phyloP scores from a whole-genome alignment of 2,329 filamentous ascomycete genomes.

The Eutypa lata region DNA sequence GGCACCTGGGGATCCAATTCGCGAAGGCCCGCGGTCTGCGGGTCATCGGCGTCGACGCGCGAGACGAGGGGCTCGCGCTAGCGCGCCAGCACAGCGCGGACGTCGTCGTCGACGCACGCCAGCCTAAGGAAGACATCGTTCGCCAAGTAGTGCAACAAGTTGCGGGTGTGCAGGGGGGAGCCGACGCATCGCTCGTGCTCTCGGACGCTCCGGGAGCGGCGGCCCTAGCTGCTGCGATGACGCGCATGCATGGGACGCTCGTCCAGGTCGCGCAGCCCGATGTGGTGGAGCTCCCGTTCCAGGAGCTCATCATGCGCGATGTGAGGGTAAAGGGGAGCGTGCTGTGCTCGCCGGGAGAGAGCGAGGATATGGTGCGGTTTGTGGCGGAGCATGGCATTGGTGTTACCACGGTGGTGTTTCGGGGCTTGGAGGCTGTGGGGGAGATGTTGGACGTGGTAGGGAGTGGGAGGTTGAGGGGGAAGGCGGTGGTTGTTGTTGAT shows the following conservation, averaged over 20 bases:
- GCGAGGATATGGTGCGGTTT: conserved; percentile 43
- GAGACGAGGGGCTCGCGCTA: conserved; percentile 50
- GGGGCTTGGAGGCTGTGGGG: not conserved
- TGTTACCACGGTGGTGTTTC: not conserved
- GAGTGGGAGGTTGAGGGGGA: not conserved
- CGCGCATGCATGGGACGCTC: conserved; percentile 56
- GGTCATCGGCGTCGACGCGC: conserved; percentile 52
- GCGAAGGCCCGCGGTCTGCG: conserved; percentile 46
- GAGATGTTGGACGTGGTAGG: not conserved
- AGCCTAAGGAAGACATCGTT: conserved; percentile 44
- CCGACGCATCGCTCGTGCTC: conserved; percentile 50
- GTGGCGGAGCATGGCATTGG: conserved; percentile 37
- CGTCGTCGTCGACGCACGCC: conserved; percentile 48
- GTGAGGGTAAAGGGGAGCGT: conserved; percentile 30
- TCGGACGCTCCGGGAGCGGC: conserved; percentile 50
- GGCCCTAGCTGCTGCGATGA: conserved; percentile 49
- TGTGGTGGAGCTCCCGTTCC: conserved; percentile 57
- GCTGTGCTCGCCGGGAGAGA: conserved; percentile 40
- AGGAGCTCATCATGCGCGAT: conserved; percentile 39
- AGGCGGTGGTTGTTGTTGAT: not conserved
- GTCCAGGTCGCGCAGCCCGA: conserved; percentile 60
- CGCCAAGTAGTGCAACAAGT: conserved; percentile 32
- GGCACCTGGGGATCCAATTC: conserved; percentile 49
- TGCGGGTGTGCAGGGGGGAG: conserved; percentile 43
- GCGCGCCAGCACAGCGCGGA: conserved; percentile 46